A percentile compares a stretch with the other conserved stretches of the same genome.
phyloP scores from a whole-genome alignment of 257 asterid species.

The Hygrophila difformis region DNA sequence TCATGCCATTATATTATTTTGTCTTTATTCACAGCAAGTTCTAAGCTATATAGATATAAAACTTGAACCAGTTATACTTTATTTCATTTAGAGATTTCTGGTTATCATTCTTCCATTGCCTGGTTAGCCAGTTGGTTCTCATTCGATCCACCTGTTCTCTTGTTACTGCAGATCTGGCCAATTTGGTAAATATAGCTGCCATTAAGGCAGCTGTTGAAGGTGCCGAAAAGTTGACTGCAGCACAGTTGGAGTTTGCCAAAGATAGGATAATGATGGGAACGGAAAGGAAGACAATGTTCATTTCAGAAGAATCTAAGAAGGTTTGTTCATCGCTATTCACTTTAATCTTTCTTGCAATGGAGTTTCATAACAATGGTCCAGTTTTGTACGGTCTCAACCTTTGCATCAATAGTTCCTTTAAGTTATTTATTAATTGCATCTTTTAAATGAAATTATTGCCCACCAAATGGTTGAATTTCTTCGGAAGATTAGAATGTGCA shows the following conservation, averaged over 20 bases:
- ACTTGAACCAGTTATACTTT: neutral
- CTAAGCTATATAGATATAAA: neutral
- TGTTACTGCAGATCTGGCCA: constrained; percentile 64
- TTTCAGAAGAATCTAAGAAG: constrained; percentile 95
- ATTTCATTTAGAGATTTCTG: constrained; percentile 1
- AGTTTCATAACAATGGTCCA: no score
- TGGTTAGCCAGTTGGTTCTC: no score
- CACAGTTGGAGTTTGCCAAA: constrained; percentile 88
- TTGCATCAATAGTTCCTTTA: no score
- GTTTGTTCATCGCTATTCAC: constrained; percentile 16
- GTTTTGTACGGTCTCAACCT: no score
- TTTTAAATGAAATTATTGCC: no score
- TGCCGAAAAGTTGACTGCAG: constrained; percentile 72
- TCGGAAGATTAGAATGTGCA: no score
- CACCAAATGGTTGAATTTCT: no score
- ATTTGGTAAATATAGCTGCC: constrained; percentile 91
- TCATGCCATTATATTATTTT: no score
- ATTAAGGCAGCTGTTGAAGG: constrained; percentile 98
- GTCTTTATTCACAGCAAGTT: constrained; percentile 3
- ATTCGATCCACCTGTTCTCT: constrained; percentile 13
- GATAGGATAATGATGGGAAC: constrained; percentile 99
- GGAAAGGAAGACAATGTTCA: constrained; percentile 90
- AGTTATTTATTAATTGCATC: no score
- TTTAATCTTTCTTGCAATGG: no score
- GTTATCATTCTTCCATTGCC: no score